Evolutionary conservation across 2,329 filamentous ascomycete genomes (phyloP), one percentile per base, ranked within the genome.

Genomic region (Colletotrichum shisoi): DNA sequence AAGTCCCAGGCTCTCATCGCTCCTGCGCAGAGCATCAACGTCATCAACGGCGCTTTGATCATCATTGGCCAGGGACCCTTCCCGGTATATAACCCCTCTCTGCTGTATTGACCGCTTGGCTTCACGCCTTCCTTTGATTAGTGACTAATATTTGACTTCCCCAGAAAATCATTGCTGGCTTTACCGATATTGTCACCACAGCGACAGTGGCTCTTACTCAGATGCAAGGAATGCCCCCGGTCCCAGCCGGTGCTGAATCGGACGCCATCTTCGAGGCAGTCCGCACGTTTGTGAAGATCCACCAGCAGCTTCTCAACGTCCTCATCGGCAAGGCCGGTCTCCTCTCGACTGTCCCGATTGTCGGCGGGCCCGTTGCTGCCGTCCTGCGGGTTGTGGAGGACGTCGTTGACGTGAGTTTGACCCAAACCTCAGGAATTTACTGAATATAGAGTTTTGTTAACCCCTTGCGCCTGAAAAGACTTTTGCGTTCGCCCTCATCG

Each of bases 271-370:
- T 69, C 46, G 57, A 75, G 9, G 72, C 76, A 5, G 76, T 76
- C 69, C 71, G 70, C 46, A 52, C 74, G 63, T 78, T 78, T 21
- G 73, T 74, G 21, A 11, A 54, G 6, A 71, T 76, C 8, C 75
- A 78, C 40, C 74, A 78, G 67, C 54, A n/a, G 1, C 70, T 77
- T 9, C 71, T 78, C 15, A 76, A 76, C 37, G 76, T 76, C 37
- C 66, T 79, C 4, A 78, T 78, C 61, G 74, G 74, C 56, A 79
- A 78, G 69, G 70, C 76, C 19, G 74, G 74, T 2, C 52, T 78
- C 5, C 68, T 77, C 52, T 60, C 12, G 0, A 62, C 62, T 0
- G 58, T 77, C 4, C 76, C 74, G 2, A 31, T 78, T 34, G 63
- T 78, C 27, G 76, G 75, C 3, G 12, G 17, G 5, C 74, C 76